Evolutionary conservation across 768 basidiomycete genomes (phyloP).

Genomic region (Sistotremastrum niveocremeum): DNA sequence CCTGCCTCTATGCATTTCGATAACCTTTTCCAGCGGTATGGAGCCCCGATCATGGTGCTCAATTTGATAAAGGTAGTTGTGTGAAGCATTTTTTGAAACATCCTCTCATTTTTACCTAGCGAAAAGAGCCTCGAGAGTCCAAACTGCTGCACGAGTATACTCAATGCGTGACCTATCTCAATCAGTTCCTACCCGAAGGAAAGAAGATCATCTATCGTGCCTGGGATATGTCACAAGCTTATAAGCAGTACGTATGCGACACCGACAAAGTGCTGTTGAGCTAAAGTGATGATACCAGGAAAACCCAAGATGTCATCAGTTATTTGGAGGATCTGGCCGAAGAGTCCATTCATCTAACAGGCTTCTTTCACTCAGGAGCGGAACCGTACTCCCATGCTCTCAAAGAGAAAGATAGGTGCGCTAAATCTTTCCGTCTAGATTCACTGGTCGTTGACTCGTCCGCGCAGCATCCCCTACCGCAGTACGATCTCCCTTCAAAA

Average conservation of each 20-base stretch:
- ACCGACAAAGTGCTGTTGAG: background rate
- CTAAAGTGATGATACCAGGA: constrained; percentile 32
- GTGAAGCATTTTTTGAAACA: constrained; percentile 35
- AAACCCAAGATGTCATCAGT: constrained; percentile 90
- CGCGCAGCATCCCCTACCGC: constrained; percentile 33
- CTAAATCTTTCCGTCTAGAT: background rate
- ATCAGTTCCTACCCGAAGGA: constrained; percentile 81
- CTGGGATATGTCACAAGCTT: constrained; percentile 94
- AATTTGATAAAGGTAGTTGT: constrained; percentile 78
- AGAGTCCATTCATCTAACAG: constrained; percentile 79
- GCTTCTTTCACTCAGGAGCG: constrained; percentile 90
- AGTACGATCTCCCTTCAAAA: constrained; percentile 69
- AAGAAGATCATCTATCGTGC: constrained; percentile 85
- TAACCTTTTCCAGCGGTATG: constrained; percentile 79
- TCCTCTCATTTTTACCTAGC: background rate
- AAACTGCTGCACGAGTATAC: constrained; percentile 86
- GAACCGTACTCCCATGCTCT: constrained; percentile 68
- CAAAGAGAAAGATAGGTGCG: constrained; percentile 29
- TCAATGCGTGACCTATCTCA: constrained; percentile 83
- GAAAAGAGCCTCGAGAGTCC: constrained; percentile 58
- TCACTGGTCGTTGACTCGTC: background rate
- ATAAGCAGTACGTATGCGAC: constrained; percentile 63
- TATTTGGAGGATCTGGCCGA: constrained; percentile 92
- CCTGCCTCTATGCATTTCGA: constrained; percentile 92
- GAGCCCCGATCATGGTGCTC: constrained; percentile 76